Evolutionary conservation across 257 asterid genomes (phyloP).

Genomic region (Anisodus tanguticus): DNA sequence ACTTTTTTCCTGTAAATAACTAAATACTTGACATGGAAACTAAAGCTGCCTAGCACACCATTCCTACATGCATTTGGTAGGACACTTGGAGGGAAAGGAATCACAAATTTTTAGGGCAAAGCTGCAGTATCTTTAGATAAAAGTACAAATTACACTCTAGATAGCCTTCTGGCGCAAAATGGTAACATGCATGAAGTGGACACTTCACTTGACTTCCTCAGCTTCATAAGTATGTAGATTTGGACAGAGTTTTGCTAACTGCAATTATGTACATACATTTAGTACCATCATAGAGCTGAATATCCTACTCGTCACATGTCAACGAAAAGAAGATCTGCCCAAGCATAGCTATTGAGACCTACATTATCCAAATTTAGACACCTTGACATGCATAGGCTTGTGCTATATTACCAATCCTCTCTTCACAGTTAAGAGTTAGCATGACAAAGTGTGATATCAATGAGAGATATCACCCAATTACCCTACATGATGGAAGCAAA

Average conservation of each 20-base stretch:
- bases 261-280: neutral
- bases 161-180: neutral
- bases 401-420: neutral
- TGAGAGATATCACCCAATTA: slow-evolving; percentile 10
- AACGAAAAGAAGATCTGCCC: neutral
- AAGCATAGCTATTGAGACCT: neutral
- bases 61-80: neutral
- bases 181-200: slow-evolving; percentile 11
- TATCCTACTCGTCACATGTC: slow-evolving; percentile 17
- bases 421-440: slow-evolving; percentile 11
- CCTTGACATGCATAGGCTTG: slow-evolving; percentile 1
- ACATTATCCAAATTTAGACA: neutral
- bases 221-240: neutral
- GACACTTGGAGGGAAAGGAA: neutral
- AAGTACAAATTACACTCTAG: neutral
- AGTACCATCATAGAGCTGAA: neutral
- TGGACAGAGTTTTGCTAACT: neutral
- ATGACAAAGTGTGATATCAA: neutral
- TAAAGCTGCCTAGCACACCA: slow-evolving; percentile 18
- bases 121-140: slow-evolving; percentile 8
- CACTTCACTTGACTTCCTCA: neutral
- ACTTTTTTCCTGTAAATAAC: neutral
- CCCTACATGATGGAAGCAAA: slow-evolving; percentile 15
- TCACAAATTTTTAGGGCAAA: neutral
- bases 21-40: slow-evolving; percentile 3